These are phyloP conservation scores for Aspergillus homomorphus DNA, from an alignment of 495 filamentous ascomycete species.

Conservation along the genomic window DNA sequence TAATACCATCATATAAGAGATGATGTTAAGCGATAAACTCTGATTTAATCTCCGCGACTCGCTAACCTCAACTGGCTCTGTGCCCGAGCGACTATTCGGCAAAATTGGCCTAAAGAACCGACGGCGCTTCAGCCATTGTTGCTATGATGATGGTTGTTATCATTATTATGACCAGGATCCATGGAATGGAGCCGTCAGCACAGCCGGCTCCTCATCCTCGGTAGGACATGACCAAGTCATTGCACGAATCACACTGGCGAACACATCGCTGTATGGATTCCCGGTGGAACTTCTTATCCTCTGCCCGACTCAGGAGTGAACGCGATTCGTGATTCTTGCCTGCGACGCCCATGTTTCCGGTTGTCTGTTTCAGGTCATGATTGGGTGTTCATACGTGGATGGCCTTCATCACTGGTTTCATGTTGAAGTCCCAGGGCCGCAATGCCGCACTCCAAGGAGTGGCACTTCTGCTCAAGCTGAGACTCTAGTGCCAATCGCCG, in stretches of 20 bases:
- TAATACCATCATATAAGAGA: neutral
- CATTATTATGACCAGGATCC: neutral
- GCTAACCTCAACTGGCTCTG: neutral
- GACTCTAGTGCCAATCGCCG: conserved; percentile 20
- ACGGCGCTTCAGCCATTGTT: neutral
- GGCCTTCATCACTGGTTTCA: conserved; percentile 17
- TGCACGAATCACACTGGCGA: neutral
- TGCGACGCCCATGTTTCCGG: neutral
- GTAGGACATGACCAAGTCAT: neutral
- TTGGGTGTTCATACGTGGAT: conserved; percentile 10
- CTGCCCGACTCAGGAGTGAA: neutral
- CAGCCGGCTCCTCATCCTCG: no score
- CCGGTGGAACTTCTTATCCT: neutral
- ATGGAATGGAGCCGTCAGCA: neutral
- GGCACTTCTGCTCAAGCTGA: conserved; percentile 21
- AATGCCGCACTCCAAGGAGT: conserved; percentile 5
- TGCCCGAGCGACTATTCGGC: neutral
- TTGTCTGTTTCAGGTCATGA: neutral
- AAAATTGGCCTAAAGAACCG: no score
- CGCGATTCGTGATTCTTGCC: neutral
- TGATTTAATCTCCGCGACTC: neutral
- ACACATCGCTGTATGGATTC: neutral
- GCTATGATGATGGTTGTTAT: neutral
- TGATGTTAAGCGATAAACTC: neutral
- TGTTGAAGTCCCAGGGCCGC: conserved; percentile 13